Evolutionary conservation across 768 basidiomycete genomes (phyloP), one percentile per base, ranked within the genome.

Genomic region (Termitomyces eurrhizus): DNA sequence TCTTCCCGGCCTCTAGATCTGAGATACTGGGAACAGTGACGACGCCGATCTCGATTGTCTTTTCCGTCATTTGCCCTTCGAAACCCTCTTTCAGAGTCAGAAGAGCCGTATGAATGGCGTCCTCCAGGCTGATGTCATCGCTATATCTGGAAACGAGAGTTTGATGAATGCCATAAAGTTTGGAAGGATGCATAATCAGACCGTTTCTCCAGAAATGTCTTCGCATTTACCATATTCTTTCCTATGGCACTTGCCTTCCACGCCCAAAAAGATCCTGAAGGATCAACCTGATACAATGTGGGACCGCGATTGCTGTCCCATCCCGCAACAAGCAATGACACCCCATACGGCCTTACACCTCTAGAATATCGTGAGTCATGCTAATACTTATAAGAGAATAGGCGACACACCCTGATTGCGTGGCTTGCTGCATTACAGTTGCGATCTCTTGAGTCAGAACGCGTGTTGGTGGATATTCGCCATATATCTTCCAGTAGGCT

Each of bases 161-260:
- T 18, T 29, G 32, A 65, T 65, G 68, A 69, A 58, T 57, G 50
- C 50, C 62, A 62, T 8, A 44, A 57, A 21, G 13, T 44, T 62
- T 45, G 59, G 66, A 52, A 26, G 52, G 57, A 67, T 64, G 56
- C 52, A 56, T 50, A 62, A 56, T 62, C 67, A 52, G 59, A 62
- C 93, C 97, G 87, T 77, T 99, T 99, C 77, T 99, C 97, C 66
- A 99, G 75, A 77, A 99, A 99, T 8, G 97, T 99, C 77, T 99
- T 99, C 39, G 95, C 97, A 68, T 99, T 99, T 50, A 95, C 87
- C 94, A 98, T 98, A 76, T 98, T 98, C 80, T 99, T 99, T 44
- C 97, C 97, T 67, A 98, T 99, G 12, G 97, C 97, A 71, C 94
- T 96, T 8, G 97, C 97, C 73, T 99, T 99, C 97, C 97, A 99